Evolutionary conservation across 2,329 filamentous ascomycete genomes (phyloP).

Genomic region (Cercospora sesami): DNA sequence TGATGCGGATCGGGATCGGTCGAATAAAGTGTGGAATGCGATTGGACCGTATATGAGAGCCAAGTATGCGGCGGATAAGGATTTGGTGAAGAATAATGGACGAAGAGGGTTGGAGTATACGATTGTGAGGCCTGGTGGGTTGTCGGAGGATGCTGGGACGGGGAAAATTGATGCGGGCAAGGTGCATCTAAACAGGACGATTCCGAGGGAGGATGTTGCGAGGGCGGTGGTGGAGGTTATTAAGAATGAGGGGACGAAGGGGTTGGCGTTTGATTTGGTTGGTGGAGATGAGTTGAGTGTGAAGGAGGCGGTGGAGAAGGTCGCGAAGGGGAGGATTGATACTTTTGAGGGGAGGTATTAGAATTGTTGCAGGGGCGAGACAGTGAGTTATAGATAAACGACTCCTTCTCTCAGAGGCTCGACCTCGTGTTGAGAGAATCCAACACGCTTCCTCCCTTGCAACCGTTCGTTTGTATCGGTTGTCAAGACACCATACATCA

Average conservation of each 20-base stretch:
- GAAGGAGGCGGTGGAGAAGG: conserved; percentile 43
- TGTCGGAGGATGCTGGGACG: conserved; percentile 50
- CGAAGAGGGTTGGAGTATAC: conserved; percentile 47
- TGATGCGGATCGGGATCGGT: conserved; percentile 41
- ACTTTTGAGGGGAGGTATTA: conserved; percentile 38
- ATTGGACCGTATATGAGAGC: conserved; percentile 47
- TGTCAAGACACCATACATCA: background rate
- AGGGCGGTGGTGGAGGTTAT: conserved; percentile 58
- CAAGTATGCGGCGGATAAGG: conserved; percentile 47
- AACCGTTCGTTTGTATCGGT: background rate
- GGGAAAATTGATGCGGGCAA: conserved; percentile 48
- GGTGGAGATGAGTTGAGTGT: conserved; percentile 43
- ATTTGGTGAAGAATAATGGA: conserved; percentile 43
- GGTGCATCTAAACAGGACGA: conserved; percentile 41
- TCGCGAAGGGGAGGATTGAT: conserved; percentile 41
- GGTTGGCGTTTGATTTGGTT: conserved; percentile 48
- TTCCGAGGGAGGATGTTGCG: conserved; percentile 62
- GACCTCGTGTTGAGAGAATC: background rate
- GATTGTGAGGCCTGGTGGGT: conserved; percentile 47
- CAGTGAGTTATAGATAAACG: background rate
- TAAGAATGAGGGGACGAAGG: conserved; percentile 48
- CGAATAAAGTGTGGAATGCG: conserved; percentile 43
- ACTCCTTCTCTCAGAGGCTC: background rate
- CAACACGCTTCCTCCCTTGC: background rate
- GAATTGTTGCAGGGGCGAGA: background rate